Base-by-base conservation (phyloP, 116 monocot species). In the Iris pallida region DNA sequence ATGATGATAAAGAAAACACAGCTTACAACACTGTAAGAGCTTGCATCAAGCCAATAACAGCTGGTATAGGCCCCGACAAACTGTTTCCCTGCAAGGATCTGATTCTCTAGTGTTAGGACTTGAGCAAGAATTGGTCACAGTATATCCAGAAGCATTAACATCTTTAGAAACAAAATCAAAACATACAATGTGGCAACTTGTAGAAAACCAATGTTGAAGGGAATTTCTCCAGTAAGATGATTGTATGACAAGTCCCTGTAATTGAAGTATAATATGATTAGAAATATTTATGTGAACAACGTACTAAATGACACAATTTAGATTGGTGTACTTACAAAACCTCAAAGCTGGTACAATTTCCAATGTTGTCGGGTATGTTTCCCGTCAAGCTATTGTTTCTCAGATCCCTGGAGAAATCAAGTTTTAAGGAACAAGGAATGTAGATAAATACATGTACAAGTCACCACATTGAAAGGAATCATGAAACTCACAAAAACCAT, bases 11-110 rank as follows among this genome's bases (percentile, higher is more conserved):
- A 54, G 15, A 8, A 16, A 57, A 20, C 4, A 11, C 16, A 20
- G 73, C 87, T 87, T 81, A 96, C 96, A 96, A 64, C 16, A 96
- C 96, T 14, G 96, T 85, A 68, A 96, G 87, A 40, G 96, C 96
- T 72, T 96, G 96, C 96, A 96, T 96, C 17, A 96, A 79, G 41
- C 96, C 96, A 81, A 96, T 89, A 7, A 96, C 96, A 68, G 86
- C 41, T 51, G 96, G 96, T 79, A 96, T 96, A 8, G 53, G 68
- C 6, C 96, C 96, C 8, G 85, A 69, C 65, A 96, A 83, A 14
- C 81, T 86, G 68, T 96, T 96, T 30, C 87, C 92, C 83, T 96
- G 96, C 85, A 96, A 81, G 11, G 96, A 96, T 64, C 96, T 96
- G 69, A 18, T 11, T 62, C 16, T 42, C 7, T 17, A 64, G 18